Evolutionary conservation across 2,329 filamentous ascomycete genomes (phyloP), one percentile per base, ranked within the genome.

Genomic region (Xylariales sp.): DNA sequence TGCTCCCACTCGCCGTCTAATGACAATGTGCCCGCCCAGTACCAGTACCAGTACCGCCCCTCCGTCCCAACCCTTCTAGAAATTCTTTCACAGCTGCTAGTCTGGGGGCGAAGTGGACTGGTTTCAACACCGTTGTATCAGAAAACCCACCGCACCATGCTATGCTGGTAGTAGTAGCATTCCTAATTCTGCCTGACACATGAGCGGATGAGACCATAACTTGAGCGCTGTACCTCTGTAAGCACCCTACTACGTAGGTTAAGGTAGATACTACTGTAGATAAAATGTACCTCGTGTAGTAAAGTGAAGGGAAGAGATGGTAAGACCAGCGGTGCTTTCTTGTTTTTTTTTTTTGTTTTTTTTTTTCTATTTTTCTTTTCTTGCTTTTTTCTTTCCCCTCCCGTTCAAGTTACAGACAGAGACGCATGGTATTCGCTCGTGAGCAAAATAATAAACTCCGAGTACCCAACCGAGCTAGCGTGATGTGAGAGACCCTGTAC

Each of bases 31-130:
- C 23, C 36, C 36, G 6, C 36, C 36, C 36, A 39, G 12, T 10
- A 7, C 8, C 7, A 39, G 34, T 36, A 9, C 34, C 6, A 36
- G 34, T 36, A 36, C 34, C 6, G 9, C 9, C 23, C 23, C 23
- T 23, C 23, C 23, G 23, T 30, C n/a, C 36, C 53, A 53, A 54
- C 41, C 23, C 64, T 67, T 67, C 64, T 67, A 67, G 64, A 67
- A 63, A 48, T 63, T 67, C 59, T 63, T 6, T 56, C 8, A 59
- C 39, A 48, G 30, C 39, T 49, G 30, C 36, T 56, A 56, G 63
- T 49, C 43, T 16, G 7, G 32, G 32, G 50, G 28, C 63, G 43
- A 41, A 46, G 41, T n/a, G 50, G 58, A 30, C 56, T 36, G 43
- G 43, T 34, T 45, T 61, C 39, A 32, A 30, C 30, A 36, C 62